Base-by-base conservation (phyloP, 2,329 filamentous ascomycete genomes). In the Fusarium continuum region DNA sequence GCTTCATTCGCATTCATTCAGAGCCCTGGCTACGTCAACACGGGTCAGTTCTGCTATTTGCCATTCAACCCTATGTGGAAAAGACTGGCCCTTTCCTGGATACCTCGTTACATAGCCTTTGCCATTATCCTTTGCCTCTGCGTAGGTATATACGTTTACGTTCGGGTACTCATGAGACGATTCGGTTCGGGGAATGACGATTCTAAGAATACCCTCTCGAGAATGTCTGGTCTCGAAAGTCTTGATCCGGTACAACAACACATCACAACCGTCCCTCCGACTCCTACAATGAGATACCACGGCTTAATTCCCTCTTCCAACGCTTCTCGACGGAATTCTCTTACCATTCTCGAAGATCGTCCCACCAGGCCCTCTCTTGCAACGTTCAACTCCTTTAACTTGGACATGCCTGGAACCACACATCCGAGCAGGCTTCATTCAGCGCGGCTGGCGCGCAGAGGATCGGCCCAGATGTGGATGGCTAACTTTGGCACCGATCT, bases 21-120 rank as follows among this genome's bases (percentile, higher is more conserved):
- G 55, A 76, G 78, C 6, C 73, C 74, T 2, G 86, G 81, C 3
- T 92, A 89, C 69, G 77, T 84, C 38, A 85, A 87, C 19, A 82
- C 85, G 43, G 88, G 88, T 2, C 84, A 87, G 17, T 90, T 88
- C 67, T 94, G 91, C 73, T 89, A 88, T 61, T 79, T 93, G 4
- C 89, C 90, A 0, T 78, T 85, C 14, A 80, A 84, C 4, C 88
- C 89, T 0, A 82, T 82, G 58, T 93, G 91, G 91, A 88, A 89
- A 61, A 82, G 87, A 36, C 77, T 89, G 14, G 86, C 84, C 0
- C 78, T 93, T 3, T 84, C 85, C 54, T 94, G 91, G 91, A 82
- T 91, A 8, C 91, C 91, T 29, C 83, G 91, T 44, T 92, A 92
- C 63, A 65, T 91, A 29, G 87, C 92, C 46, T 85, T 90, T 64